Base-by-base conservation (phyloP, 768 basidiomycete species). In the Rhodotorula paludigena region DNA sequence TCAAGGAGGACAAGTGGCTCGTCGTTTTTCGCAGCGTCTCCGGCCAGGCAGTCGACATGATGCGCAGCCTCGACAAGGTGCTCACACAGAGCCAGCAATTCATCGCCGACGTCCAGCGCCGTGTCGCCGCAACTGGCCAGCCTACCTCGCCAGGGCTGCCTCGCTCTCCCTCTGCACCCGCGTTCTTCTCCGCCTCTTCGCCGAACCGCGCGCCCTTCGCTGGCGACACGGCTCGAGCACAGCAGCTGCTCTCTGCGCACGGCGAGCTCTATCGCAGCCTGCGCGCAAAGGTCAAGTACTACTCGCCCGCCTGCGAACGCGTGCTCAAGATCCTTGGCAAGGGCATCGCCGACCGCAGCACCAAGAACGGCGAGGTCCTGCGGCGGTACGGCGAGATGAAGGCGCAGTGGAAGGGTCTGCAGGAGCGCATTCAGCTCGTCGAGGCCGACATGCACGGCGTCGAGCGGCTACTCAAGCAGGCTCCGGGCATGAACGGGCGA, bases 41-140 rank as follows among this genome's bases (percentile, higher is more conserved):
- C 49, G 88, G 92, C 75, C 93, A 97, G 78, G 93, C 94, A 49
- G 90, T 92, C 77, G 91, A 90, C 33, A 96, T 98, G 94, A 94
- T 98, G 91, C 85, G 85, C 36, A 90, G 89, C 75, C 80, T 99
- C 73, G 90, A 97, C 80, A 98, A 94, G 78, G 91, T 89, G 15
- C 86, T 94, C 51, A 86, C 32, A 0, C 74, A 74, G 35, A 63
- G 70, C 51, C 63, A 73, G 44, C 56, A 58, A 28, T 73, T 73
- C 35, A 60, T 72, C 9, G 87, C 85, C 83, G 88, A 90, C 81
- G 85, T 89, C 25, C 60, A 39, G 10, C 42, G 60, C 8, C 42
- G 58, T 2, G 28, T 25, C 2, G 30, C 36, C n/a, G 32, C 35
- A 8, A 51, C 56, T 23, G 32, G 28, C 39, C 35, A 42, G 1